Evolutionary conservation across 108 stramenopile species (phyloP), one percentile per base, ranked within the genome.

Genomic region (Conticribra weissflogii): DNA sequence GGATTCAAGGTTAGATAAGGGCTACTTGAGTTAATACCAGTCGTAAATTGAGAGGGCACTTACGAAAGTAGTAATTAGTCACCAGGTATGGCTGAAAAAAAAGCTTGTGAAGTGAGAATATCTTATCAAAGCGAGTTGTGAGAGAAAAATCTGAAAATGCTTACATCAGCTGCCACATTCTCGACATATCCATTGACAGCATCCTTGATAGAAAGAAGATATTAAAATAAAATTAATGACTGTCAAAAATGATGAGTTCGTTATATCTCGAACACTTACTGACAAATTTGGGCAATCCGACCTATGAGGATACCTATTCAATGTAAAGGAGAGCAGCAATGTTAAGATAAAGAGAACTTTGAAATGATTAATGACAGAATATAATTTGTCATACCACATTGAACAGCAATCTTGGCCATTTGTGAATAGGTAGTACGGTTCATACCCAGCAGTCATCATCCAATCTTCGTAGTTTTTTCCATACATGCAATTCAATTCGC

Each of bases 1-100:
- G n/a, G n/a, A n/a, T n/a, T n/a, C n/a, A n/a, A n/a, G n/a, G n/a
- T n/a, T n/a, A n/a, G n/a, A n/a, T n/a, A n/a, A n/a, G n/a, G n/a
- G n/a, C n/a, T n/a, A n/a, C n/a, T n/a, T n/a, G n/a, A n/a, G n/a
- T n/a, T n/a, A n/a, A n/a, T n/a, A n/a, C n/a, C n/a, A n/a, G n/a
- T n/a, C n/a, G n/a, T n/a, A n/a, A n/a, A n/a, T n/a, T n/a, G n/a
- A n/a, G n/a, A n/a, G n/a, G n/a, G n/a, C n/a, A n/a, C n/a, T n/a
- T n/a, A n/a, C n/a, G 69, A 48, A 59, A 70, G 69, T 59, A 70
- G 30, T 59, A 70, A 5, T 57, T 59, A 34, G 30, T 24, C 34
- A 21, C 1, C 50, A 48, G 54, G 54, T 55, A 53, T 50, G 31
- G 56, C 31, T 19, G 24, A 1, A 41, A 41, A 41, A 9, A 5